These are phyloP conservation scores for Cadophora malorum DNA, from an alignment of 2,329 filamentous ascomycete genomes.

Conservation along the genomic window DNA sequence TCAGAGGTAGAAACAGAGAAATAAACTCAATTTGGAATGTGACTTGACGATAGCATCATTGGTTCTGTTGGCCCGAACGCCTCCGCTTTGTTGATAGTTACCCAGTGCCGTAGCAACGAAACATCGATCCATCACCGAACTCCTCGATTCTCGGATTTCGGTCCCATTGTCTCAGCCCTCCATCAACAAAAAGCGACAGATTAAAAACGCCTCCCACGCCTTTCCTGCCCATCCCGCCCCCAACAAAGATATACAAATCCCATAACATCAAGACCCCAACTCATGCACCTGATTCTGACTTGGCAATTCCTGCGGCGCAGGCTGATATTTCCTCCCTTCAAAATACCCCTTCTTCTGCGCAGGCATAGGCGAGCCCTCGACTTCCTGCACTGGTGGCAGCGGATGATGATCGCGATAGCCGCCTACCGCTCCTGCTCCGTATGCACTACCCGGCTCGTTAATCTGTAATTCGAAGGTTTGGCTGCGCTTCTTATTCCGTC, in stretches of 20 bases:
- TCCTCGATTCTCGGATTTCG: too few species aligned
- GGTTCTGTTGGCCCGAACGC: too few species aligned
- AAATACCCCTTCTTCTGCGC: slow-evolving; percentile 22
- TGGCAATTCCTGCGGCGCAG: slow-evolving; percentile 15
- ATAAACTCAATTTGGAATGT: too few species aligned
- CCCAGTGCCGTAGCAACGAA: too few species aligned
- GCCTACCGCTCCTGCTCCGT: neutral
- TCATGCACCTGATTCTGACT: slow-evolving; percentile 23
- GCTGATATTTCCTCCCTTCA: slow-evolving; percentile 17
- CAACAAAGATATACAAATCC: neutral
- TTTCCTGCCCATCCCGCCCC: neutral
- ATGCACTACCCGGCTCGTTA: neutral
- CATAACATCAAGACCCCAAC: slow-evolving; percentile 17
- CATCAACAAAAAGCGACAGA: neutral
- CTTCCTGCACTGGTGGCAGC: neutral
- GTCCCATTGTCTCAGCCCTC: neutral
- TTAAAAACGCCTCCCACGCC: too few species aligned
- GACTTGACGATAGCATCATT: too few species aligned
- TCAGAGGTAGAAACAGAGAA: too few species aligned
- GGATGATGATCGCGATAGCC: slow-evolving; percentile 9
- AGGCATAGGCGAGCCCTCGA: neutral
- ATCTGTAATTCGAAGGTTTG: slow-evolving; percentile 22
- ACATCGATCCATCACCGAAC: too few species aligned
- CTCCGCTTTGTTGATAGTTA: too few species aligned
- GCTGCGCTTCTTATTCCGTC: slow-evolving; percentile 16